These are phyloP conservation scores for Pyrenopolyporus hunteri DNA, from an alignment of 495 filamentous ascomycete species.

Conservation along the genomic window DNA sequence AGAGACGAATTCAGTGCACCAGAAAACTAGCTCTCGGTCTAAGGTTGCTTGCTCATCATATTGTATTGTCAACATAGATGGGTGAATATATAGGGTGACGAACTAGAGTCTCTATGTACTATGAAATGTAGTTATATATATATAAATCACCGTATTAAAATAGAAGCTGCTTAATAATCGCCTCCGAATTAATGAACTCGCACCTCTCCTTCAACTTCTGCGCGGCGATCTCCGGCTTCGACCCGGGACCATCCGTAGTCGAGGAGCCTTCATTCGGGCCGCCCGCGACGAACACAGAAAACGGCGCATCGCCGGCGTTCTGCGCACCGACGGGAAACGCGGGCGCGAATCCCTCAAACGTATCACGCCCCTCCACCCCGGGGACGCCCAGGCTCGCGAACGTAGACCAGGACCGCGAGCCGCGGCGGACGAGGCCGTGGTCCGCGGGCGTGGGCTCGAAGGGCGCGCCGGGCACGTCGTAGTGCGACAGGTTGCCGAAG, in stretches of 20 bases:
- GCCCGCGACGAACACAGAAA: slow-evolving; percentile 40
- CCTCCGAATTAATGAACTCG: slow-evolving; percentile 37
- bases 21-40: too few species aligned
- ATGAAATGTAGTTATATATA: background rate
- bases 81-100: too few species aligned
- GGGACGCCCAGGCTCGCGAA: slow-evolving; percentile 41
- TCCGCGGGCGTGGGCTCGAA: slow-evolving; percentile 36
- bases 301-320: slow-evolving; percentile 1
- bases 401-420: slow-evolving; percentile 42
- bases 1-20: too few species aligned
- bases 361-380: slow-evolving; percentile 21
- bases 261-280: slow-evolving; percentile 41
- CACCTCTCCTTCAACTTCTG: slow-evolving; percentile 41
- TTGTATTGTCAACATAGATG: too few species aligned
- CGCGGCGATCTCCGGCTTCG: slow-evolving; percentile 18
- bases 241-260: slow-evolving; percentile 31
- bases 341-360: slow-evolving; percentile 37
- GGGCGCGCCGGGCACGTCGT: slow-evolving; percentile 17
- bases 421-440: slow-evolving; percentile 33
- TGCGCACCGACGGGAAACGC: slow-evolving; percentile 15
- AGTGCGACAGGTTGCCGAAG: slow-evolving; percentile 44
- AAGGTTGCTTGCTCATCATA: too few species aligned
- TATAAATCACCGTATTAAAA: slow-evolving; percentile 19
- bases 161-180: slow-evolving; percentile 31
- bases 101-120: too few species aligned